Base-by-base conservation (phyloP, 1,284 basidiomycete species). In the Ganoderma boninense region DNA sequence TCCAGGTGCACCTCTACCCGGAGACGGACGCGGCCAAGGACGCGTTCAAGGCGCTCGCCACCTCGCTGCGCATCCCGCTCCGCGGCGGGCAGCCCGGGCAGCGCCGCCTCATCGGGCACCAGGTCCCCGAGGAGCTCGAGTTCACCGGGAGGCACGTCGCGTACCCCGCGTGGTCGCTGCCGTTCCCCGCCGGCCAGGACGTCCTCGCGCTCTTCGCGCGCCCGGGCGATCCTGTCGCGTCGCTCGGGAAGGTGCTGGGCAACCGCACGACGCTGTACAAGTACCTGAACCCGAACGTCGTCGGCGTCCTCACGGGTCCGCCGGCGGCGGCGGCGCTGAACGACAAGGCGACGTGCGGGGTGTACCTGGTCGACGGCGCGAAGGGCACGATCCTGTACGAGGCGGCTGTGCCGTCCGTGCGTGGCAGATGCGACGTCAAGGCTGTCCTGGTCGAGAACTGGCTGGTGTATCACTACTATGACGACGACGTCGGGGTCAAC, bases 241-340 rank as follows among this genome's bases (percentile, higher is more conserved):
- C 92, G 4, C 82, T 92, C 23, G 97, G 96, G 11, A 92, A 92
- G 75, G 96, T 97, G 4, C 84, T 95, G 2, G 96, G 95, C 7
- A 92, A 98, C 80, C 90, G 97, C 69, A 90, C 90, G 38, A 97
- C 96, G 52, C 81, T 98, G 67, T 97, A 98, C 87, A 99, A 99
- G 84, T 98, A 97, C 79, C 87, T 98, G 73, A 97, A 97, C 79
- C 93, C 94, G 6, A 90, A 95, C 74, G 77, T 96, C 20, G 85
- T 92, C 56, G 89, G 92, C 3, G 84, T 95, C 38, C 83, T 92
- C 8, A 94, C 92, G 18, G 81, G 86, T 5, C 81, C 84, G 5
- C 77, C 80, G 8, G 71, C 77, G 8, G 61, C 70, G 5, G 66
- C 75, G 18, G 67, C 77, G 6, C 60, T 76, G 4, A 64, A 67